Conservation (phyloP, 2,329 filamentous ascomycete genomes). For the Daldinia eschscholtzii region DNA sequence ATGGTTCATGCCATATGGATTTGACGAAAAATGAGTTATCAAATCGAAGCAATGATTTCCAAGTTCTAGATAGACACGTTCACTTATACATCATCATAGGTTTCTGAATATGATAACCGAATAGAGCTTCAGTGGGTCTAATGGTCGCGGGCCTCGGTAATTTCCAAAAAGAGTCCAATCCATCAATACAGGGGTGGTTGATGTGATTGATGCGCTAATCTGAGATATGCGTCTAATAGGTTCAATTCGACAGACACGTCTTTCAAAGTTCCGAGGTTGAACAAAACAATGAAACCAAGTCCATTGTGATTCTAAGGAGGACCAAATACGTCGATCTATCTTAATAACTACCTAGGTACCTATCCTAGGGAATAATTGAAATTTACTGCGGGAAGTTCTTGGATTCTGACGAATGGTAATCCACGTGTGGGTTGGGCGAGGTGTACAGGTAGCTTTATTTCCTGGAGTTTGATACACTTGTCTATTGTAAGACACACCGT, state of each 20-base stretch:
- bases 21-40: not conserved
- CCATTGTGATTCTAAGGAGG: no score
- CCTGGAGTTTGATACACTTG: no score
- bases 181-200: not conserved
- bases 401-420: no score
- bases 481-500: not conserved
- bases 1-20: not conserved
- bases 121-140: not conserved
- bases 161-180: not conserved
- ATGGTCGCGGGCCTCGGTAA: conserved; percentile 4
- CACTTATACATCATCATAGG: not conserved
- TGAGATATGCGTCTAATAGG: not conserved
- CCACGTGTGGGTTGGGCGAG: no score
- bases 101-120: not conserved
- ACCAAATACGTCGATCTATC: no score
- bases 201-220: not conserved
- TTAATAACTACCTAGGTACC: no score
- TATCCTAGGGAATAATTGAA: no score
- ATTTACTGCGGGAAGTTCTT: no score
- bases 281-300: no score
- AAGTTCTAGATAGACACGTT: not conserved
- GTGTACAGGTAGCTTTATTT: no score
- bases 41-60: not conserved
- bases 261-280: no score
- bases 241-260: not conserved